Conservation (phyloP, 1,284 basidiomycete genomes). For the Naganishia albida region DNA sequence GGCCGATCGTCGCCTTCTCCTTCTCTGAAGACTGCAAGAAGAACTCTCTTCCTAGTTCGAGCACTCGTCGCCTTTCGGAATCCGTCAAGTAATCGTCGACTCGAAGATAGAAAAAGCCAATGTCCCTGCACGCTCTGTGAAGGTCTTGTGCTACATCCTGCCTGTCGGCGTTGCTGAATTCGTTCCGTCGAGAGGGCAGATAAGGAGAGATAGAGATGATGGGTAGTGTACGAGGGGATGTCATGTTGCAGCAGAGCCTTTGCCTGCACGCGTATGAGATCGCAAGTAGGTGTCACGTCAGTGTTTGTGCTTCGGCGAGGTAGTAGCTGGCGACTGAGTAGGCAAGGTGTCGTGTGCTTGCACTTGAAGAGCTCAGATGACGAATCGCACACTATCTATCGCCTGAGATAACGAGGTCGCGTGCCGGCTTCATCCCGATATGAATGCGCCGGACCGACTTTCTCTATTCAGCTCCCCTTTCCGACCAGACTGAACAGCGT, state of each 20-base stretch:
- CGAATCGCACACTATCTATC: slow-evolving; percentile 4
- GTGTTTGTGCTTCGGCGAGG: too few species aligned
- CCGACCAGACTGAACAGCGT: too few species aligned
- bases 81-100: slow-evolving; percentile 62
- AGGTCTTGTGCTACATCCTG: slow-evolving; percentile 62
- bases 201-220: slow-evolving; percentile 50
- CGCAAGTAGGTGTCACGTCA: too few species aligned
- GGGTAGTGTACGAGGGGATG: slow-evolving; percentile 40
- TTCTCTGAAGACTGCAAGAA: slow-evolving; percentile 65
- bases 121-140: slow-evolving; percentile 71
- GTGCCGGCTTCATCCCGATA: too few species aligned
- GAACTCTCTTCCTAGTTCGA: slow-evolving; percentile 67
- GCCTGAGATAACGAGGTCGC: background rate
- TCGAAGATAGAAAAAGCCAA: slow-evolving; percentile 84
- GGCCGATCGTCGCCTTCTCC: slow-evolving; percentile 69
- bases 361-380: slow-evolving; percentile 1
- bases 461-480: too few species aligned
- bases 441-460: too few species aligned
- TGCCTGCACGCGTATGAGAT: too few species aligned
- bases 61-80: slow-evolving; percentile 66
- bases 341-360: too few species aligned
- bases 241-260: slow-evolving; percentile 2
- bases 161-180: slow-evolving; percentile 38
- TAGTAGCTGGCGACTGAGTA: too few species aligned
- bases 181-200: slow-evolving; percentile 30